Evolutionary conservation across 805 yeast genomes (phyloP).

Genomic region (Maudiozyma serrabonitensis): DNA sequence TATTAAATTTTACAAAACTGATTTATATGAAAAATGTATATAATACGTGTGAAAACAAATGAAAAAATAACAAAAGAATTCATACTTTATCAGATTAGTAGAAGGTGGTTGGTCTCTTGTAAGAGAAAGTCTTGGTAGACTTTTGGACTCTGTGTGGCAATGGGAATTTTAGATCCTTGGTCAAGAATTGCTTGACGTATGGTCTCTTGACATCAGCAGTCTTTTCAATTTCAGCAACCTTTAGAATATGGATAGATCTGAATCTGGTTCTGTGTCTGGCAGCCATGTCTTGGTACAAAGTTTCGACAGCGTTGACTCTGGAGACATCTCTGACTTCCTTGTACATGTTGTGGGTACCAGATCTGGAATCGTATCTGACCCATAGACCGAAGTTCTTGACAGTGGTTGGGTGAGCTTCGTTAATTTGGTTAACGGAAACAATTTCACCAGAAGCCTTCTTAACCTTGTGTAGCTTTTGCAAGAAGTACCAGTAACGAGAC

Average conservation of each 20-base stretch:
- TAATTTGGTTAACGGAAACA: conserved; percentile 82
- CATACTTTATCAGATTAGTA: conserved; percentile 60
- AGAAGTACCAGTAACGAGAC: conserved; percentile 99
- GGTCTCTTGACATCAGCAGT: conserved; percentile 98
- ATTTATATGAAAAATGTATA: conserved; percentile 1
- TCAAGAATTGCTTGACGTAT: conserved; percentile 93
- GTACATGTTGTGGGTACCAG: conserved; percentile 99
- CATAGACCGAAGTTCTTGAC: conserved; percentile 99
- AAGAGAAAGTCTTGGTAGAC: conserved; percentile 77
- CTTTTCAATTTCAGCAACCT: conserved; percentile 98
- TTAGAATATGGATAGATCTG: conserved; percentile 98
- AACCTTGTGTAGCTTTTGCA: conserved; percentile 98
- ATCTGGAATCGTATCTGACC: conserved; percentile 99
- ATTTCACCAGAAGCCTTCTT: conserved; percentile 99
- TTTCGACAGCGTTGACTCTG: conserved; percentile 97
- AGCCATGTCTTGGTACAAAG: conserved; percentile 99
- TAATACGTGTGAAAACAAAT: not conserved
- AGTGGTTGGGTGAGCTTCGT: conserved; percentile 96
- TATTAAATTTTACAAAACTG: conserved; percentile 6
- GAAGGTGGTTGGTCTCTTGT: conserved; percentile 95
- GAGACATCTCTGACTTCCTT: conserved; percentile 99
- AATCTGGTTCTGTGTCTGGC: conserved; percentile 99
- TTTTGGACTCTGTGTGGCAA: conserved; percentile 98
- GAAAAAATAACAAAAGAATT: not conserved
- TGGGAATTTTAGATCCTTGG: conserved; percentile 98